Conservation (phyloP, 148 eudicot species). For the Agrostemma githago region DNA sequence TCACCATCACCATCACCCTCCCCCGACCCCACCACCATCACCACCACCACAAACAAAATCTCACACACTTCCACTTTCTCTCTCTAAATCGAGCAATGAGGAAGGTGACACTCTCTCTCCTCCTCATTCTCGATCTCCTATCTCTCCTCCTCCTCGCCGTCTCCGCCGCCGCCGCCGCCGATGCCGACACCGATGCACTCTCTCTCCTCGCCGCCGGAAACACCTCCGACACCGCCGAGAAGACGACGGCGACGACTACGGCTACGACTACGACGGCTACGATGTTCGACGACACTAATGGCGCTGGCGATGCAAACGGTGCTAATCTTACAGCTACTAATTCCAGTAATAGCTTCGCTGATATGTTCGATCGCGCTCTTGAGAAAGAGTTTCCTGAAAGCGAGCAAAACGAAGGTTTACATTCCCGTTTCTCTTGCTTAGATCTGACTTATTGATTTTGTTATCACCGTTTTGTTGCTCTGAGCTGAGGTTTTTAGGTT, state of each 20-base stretch:
- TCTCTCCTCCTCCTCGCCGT: not conserved
- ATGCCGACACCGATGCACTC: slow-evolving; percentile 7
- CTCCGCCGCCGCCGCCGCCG: slow-evolving; percentile 11
- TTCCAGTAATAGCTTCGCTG: slow-evolving; percentile 63
- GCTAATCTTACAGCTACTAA: slow-evolving; percentile 16
- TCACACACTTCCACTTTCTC: not conserved
- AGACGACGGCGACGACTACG: no score
- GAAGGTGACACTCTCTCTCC: slow-evolving; percentile 20
- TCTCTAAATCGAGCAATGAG: slow-evolving; percentile 4
- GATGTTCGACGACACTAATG: slow-evolving; percentile 11
- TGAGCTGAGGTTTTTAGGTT: slow-evolving; percentile 28
- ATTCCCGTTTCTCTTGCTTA: not conserved
- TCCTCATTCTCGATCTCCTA: slow-evolving; percentile 28
- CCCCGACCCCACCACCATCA: not conserved
- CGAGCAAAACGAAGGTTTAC: slow-evolving; percentile 68
- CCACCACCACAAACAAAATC: not conserved
- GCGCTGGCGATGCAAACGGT: slow-evolving; percentile 1
- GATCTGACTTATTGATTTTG: slow-evolving; percentile 29
- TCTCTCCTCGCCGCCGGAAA: slow-evolving; percentile 16
- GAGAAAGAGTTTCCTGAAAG: slow-evolving; percentile 87
- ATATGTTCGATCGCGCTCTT: slow-evolving; percentile 92
- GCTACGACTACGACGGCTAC: not conserved
- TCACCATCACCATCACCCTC: not conserved
- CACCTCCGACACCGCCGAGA: slow-evolving; percentile 1
- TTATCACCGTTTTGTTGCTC: not conserved